Percentiles rank a stretch among this genome's conserved stretches.
Conservation (phyloP, 192 early-diverging fungal genomes). For the Chytriomyces confervae region DNA sequence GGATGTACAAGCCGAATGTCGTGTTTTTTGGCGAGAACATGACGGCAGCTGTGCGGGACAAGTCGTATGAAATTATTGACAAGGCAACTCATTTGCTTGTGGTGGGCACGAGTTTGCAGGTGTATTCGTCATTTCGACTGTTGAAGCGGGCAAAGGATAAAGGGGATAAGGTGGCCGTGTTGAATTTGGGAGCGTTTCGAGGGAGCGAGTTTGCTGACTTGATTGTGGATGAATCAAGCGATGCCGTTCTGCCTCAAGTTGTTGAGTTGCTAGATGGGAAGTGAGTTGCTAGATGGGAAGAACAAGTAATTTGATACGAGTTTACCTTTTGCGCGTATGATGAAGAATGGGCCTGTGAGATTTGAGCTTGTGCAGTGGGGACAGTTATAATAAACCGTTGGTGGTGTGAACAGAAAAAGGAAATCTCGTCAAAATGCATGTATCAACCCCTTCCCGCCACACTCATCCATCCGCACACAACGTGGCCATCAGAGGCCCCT, state of each 20-base stretch:
- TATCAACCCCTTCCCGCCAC: too few species aligned
- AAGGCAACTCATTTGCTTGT: conserved; percentile 70
- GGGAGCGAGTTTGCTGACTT: conserved; percentile 66
- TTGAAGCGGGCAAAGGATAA: conserved; percentile 65
- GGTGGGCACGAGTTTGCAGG: conserved; percentile 81
- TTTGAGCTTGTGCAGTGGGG: too few species aligned
- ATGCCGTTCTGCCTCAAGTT: conserved; percentile 22
- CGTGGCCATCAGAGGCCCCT: too few species aligned
- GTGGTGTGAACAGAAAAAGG: too few species aligned
- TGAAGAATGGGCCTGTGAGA: too few species aligned
- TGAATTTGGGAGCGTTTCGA: conserved; percentile 79
- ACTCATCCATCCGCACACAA: too few species aligned
- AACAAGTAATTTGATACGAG: too few species aligned
- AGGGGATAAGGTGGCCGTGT: conserved; percentile 66
- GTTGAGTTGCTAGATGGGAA: background rate
- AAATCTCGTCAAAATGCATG: too few species aligned
- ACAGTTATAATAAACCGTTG: too few species aligned
- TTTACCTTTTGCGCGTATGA: too few species aligned
- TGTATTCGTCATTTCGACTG: conserved; percentile 83
- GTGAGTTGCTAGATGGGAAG: too few species aligned
- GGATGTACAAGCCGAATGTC: conserved; percentile 57
- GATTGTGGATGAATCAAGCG: conserved; percentile 49
- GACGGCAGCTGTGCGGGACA: conserved; percentile 51
- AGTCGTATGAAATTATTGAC: conserved; percentile 65
- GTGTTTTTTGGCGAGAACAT: conserved; percentile 70